Evolutionary conservation across 805 yeast genomes (phyloP).

Genomic region (Saccharomycopsis schoenii): DNA sequence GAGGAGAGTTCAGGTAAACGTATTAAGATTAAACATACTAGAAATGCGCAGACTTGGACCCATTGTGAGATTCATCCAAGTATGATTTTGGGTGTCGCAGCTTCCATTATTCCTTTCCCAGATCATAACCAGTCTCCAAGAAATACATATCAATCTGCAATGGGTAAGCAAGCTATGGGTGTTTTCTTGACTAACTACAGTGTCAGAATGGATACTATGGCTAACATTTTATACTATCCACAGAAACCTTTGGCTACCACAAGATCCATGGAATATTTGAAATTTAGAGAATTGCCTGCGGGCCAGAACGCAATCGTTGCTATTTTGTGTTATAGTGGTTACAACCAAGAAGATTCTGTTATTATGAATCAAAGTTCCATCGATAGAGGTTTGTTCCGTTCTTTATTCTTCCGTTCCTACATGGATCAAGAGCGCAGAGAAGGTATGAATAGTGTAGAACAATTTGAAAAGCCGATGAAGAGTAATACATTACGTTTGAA

Average conservation of each 20-base stretch:
- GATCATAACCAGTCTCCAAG: conserved; percentile 99
- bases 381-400: conserved; percentile 93
- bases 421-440: conserved; percentile 98
- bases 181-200: conserved; percentile 90
- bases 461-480: conserved; percentile 93
- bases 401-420: conserved; percentile 91
- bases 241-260: conserved; percentile 98
- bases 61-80: conserved; percentile 99
- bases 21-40: conserved; percentile 57
- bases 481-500: conserved; percentile 91
- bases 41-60: conserved; percentile 76
- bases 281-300: conserved; percentile 96
- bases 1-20: conserved; percentile 61
- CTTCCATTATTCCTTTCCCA: conserved; percentile 98
- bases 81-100: conserved; percentile 98
- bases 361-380: conserved; percentile 98
- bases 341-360: conserved; percentile 99
- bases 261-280: conserved; percentile 93
- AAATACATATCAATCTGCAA: conserved; percentile 98
- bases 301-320: conserved; percentile 99
- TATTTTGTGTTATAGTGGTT: conserved; percentile 95
- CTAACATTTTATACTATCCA: conserved; percentile 92
- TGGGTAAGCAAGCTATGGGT: conserved; percentile 99
- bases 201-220: conserved; percentile 99
- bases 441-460: conserved; percentile 97